phyloP scores from a whole-genome alignment of 805 yeast genomes.

The Metschnikowia anglica region DNA sequence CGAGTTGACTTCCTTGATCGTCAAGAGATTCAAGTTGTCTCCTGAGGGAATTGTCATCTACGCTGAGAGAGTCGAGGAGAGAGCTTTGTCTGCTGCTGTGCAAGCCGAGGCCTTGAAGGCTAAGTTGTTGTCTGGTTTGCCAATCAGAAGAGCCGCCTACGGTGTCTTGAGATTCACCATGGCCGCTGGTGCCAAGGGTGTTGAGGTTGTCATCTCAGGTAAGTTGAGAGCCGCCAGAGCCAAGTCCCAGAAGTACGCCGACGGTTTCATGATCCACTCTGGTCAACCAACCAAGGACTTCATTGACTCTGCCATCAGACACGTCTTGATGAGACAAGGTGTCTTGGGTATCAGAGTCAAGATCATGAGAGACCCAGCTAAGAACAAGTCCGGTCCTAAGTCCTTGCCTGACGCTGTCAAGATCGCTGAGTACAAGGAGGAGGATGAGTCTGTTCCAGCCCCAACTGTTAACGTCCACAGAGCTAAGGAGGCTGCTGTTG shows the following conservation, averaged over 20 bases:
- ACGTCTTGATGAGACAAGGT: constrained; percentile 99
- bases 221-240: constrained; percentile 99
- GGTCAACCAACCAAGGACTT: constrained; percentile 99
- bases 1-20: constrained; percentile 95
- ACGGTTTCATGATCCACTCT: constrained; percentile 99
- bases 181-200: constrained; percentile 99
- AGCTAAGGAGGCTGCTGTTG: constrained; percentile 32
- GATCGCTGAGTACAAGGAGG: constrained; percentile 94
- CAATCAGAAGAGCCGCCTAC: constrained; percentile 99
- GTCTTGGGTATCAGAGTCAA: constrained; percentile 99
- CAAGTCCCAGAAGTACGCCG: constrained; percentile 99
- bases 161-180: constrained; percentile 99
- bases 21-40: constrained; percentile 97
- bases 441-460: constrained; percentile 67
- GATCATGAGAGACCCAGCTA: constrained; percentile 98
- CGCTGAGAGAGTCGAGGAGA: constrained; percentile 99
- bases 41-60: constrained; percentile 90
- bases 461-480: constrained; percentile 82
- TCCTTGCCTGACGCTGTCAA: constrained; percentile 94
- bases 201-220: constrained; percentile 99
- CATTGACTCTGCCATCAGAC: constrained; percentile 98
- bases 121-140: constrained; percentile 97
- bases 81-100: constrained; percentile 99
- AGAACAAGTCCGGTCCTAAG: constrained; percentile 77
- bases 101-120: constrained; percentile 99